A percentile compares a stretch with the other conserved stretches of the same genome.
These are phyloP conservation scores for Canariomyces notabilis DNA, from an alignment of 2,329 filamentous ascomycete species.

Conservation along the genomic window DNA sequence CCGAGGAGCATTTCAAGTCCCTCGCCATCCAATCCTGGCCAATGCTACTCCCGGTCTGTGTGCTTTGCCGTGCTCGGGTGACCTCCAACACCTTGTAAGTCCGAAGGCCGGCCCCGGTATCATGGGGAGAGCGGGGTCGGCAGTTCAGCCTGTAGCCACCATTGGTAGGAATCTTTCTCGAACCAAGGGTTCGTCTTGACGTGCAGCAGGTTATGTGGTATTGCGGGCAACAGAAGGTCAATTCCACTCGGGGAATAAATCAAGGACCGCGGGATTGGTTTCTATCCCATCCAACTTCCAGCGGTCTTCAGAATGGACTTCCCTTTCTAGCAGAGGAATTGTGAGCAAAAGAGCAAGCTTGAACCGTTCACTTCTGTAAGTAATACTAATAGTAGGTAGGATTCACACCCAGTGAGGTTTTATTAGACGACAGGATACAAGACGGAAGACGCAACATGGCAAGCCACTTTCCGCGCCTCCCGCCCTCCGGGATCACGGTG, in stretches of 20 bases:
- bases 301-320: no score
- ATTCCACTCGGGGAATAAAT: conserved; percentile 11
- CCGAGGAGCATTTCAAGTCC: background rate
- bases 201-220: background rate
- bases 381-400: no score
- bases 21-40: background rate
- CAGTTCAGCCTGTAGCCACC: conserved; percentile 17
- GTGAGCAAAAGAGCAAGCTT: no score
- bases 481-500: conserved; percentile 40
- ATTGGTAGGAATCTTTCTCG: conserved; percentile 9
- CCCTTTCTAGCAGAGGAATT: no score
- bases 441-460: conserved; percentile 9
- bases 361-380: no score
- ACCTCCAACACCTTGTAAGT: background rate
- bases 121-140: conserved; percentile 11
- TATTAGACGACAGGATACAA: no score
- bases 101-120: background rate
- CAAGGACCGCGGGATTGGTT: conserved; percentile 8
- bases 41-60: background rate
- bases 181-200: background rate
- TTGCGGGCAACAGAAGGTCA: background rate
- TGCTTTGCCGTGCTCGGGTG: background rate
- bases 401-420: no score
- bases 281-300: background rate
- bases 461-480: conserved; percentile 23